phyloP scores from a whole-genome alignment of 2,329 filamentous ascomycete genomes.

The Aspergillus fischeri region DNA sequence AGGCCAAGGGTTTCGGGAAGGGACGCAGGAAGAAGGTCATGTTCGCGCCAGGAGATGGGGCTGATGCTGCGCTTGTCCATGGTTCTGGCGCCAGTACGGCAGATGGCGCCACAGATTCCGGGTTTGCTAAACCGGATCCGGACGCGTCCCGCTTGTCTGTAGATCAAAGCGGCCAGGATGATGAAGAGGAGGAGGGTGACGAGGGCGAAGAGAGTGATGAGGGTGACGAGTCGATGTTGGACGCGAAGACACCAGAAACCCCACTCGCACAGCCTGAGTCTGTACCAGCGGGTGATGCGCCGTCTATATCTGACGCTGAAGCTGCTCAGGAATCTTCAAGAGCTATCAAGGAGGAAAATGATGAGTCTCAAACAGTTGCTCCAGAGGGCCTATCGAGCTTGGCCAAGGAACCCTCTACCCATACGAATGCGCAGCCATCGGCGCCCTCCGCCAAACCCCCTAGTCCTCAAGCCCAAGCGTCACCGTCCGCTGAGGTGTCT shows the following conservation, averaged over 20 bases:
- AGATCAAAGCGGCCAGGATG: conserved; percentile 42
- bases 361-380: conserved; percentile 1
- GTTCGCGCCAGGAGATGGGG: conserved; percentile 46
- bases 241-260: conserved; percentile 43
- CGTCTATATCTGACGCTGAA: conserved; percentile 1
- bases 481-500: not conserved
- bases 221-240: conserved; percentile 47
- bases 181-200: conserved; percentile 46
- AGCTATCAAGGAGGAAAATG: conserved; percentile 1
- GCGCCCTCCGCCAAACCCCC: not conserved
- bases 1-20: conserved; percentile 72
- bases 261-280: conserved; percentile 27
- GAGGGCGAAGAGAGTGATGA: conserved; percentile 49
- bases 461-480: conserved; percentile 1
- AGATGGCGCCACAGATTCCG: conserved; percentile 22
- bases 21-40: conserved; percentile 71
- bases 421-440: conserved; percentile 2
- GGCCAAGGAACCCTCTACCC: not conserved
- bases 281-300: conserved; percentile 15
- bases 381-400: conserved; percentile 1
- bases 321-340: conserved; percentile 7
- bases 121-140: conserved; percentile 41
- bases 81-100: conserved; percentile 38
- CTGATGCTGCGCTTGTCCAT: conserved; percentile 32
- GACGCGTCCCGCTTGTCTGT: conserved; percentile 41